Evolutionary conservation across 306 rosid genomes (phyloP), one percentile per base, ranked within the genome.

Genomic region (Cotoneaster glaucophyllus): DNA sequence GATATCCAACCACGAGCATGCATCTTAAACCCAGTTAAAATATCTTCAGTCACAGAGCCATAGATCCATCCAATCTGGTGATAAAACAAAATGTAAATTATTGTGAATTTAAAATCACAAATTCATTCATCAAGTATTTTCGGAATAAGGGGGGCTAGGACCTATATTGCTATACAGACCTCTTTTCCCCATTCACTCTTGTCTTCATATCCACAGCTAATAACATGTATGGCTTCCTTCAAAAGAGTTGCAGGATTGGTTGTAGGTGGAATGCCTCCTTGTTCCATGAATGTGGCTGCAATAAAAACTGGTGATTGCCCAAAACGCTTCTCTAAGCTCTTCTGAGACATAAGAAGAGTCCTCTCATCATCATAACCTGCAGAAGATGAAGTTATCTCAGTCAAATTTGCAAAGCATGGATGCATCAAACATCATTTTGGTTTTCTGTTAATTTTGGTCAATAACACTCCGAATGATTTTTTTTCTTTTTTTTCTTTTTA

Each of bases 1-100:
- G 99, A 96, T 76, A 96, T 96, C 99, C 98, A 96, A 75, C 99
- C 99, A 34, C 99, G 99, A 8, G 99, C 99, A 75, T 96, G 99
- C 99, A 96, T 96, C 90, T 96, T 96, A 78, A 96, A 96, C 82
- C 99, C 99, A 41, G 99, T 96, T 76, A 96, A 87, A 82, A 96
- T 96, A 90, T 96, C 99, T 88, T 96, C 99, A 22, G 99, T 96
- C 82, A 96, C 99, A 70, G 99, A 96, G 78, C 99, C 99, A 85
- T 96, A 96, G 88, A 96, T 96, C 99, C 99, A 96, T 85, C 99
- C 99, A 86, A 96, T 96, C 99, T 96, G 87, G 79, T 25, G 77
- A 67, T 56, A 44, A 64, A 70, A 69, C 73, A 71, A 6, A 43
- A 22, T n/a, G 6, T 71, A 34, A 37, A 69, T 6, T 57, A 59